Percentiles rank a stretch among this genome's conserved stretches.
These are phyloP conservation scores for Inga laurina DNA, from an alignment of 306 rosid species.

Conservation along the genomic window DNA sequence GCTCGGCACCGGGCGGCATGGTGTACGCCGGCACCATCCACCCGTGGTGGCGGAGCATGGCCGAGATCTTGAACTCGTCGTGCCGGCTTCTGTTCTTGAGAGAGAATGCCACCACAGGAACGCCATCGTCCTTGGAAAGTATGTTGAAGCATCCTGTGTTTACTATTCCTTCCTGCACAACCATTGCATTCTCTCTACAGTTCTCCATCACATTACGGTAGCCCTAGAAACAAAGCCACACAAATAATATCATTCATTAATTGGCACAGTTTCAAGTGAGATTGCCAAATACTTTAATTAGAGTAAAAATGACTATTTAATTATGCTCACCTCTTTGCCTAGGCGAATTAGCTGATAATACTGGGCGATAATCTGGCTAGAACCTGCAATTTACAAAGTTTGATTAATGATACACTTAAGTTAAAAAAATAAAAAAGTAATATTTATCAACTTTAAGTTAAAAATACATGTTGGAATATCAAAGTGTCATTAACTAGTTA, in stretches of 20 bases:
- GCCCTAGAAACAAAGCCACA: slow-evolving; percentile 34
- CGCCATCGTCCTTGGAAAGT: slow-evolving; percentile 79
- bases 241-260: background rate
- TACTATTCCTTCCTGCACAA: slow-evolving; percentile 52
- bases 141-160: slow-evolving; percentile 65
- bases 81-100: slow-evolving; percentile 57
- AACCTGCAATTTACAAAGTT: slow-evolving; percentile 43
- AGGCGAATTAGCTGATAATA: slow-evolving; percentile 63
- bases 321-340: slow-evolving; percentile 53
- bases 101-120: slow-evolving; percentile 80
- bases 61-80: slow-evolving; percentile 55
- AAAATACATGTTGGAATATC: too few relatives aligned
- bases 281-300: too few relatives aligned
- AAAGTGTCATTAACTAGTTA: too few relatives aligned
- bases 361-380: slow-evolving; percentile 72
- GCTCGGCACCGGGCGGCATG: slow-evolving; percentile 62
- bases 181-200: slow-evolving; percentile 57
- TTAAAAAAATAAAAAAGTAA: background rate
- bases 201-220: slow-evolving; percentile 58
- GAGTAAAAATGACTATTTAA: background rate
- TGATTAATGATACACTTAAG: background rate
- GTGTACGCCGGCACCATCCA: slow-evolving; percentile 71
- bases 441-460: too few relatives aligned
- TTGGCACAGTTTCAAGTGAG: too few relatives aligned
- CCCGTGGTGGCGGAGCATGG: slow-evolving; percentile 48